Percentiles rank a stretch among this genome's conserved stretches.
Evolutionary conservation across 2,329 filamentous ascomycete genomes (phyloP).

Genomic region (Colletotrichum sublineola): DNA sequence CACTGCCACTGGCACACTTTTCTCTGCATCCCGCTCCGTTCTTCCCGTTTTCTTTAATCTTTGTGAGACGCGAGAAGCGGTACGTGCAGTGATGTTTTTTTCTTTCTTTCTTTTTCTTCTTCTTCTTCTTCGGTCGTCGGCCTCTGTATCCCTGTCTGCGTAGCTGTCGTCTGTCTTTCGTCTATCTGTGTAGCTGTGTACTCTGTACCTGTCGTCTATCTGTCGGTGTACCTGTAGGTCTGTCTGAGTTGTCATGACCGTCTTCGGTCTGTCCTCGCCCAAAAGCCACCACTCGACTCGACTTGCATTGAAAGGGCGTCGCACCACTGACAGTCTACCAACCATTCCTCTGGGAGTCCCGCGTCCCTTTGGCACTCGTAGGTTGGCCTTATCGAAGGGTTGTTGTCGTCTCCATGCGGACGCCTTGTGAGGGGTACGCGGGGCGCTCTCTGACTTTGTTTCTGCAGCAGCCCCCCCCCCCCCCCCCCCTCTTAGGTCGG

Average conservation of each 20-base stretch:
- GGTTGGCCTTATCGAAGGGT: neutral
- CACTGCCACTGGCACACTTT: slow-evolving; percentile 37
- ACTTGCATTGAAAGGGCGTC: neutral
- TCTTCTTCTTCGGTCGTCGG: neutral
- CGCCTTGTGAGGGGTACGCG: slow-evolving; percentile 15
- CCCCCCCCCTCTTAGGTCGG: neutral
- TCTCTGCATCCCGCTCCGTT: neutral
- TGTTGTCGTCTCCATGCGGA: neutral
- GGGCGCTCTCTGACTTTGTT: neutral
- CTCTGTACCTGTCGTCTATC: too few species aligned
- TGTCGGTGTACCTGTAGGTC: neutral
- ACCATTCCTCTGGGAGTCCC: neutral
- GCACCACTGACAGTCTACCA: neutral
- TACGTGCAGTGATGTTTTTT: neutral
- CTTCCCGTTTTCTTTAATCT: neutral
- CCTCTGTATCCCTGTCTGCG: too few species aligned
- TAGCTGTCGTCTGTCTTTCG: too few species aligned
- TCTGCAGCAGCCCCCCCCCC: neutral
- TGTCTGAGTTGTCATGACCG: slow-evolving; percentile 7
- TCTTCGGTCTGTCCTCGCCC: neutral
- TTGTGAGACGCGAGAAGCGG: neutral
- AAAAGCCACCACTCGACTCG: slow-evolving; percentile 1
- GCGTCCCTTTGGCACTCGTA: neutral
- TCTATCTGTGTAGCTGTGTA: too few species aligned
- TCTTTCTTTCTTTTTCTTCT: neutral